Evolutionary conservation across 345 rosid species (phyloP), one percentile per base, ranked within the genome.

Genomic region (Draba incana): DNA sequence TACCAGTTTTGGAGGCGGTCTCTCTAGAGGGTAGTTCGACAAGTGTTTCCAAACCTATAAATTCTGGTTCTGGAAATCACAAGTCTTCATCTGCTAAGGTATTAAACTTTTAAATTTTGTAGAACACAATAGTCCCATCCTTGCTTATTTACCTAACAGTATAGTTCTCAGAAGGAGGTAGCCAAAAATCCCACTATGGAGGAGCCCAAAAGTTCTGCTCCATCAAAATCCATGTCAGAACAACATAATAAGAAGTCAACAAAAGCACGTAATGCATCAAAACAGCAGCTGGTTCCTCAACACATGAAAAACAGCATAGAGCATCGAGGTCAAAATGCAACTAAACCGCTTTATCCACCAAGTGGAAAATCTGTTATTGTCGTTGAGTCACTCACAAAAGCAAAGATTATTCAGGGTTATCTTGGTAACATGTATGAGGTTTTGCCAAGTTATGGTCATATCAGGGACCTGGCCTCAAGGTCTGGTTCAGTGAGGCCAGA

Each of bases 401-500:
- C 98, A 20, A 94, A 83, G 85, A 84, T 88, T 53, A 91, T 94
- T 73, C 99, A 94, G 80, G 88, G 92, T 8, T 94, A 89, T 78
- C 97, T 94, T 42, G 98, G 98, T 53, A 87, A 82, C 66, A 82
- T 72, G 97, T 94, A 66, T 79, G 96, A 91, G 80, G 99, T 94
- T 54, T 81, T 91, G 74, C 90, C 99, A 70, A 91, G 99, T 78
- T 81, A 89, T 83, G 99, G 99, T 68, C 99, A 94, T 81, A 86
- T 91, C 41, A 84, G 99, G 69, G 98, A 91, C 79, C 81, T 94
- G 81, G 99, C 99, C 74, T 84, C 96, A 62, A 88, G 97, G 80
- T 89, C 97, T 41, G 98, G 96, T 72, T 94, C 98, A 48, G 99
- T 94, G 78, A 82, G 99, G 71, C 97, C 99, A 48, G 86, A 89